Base-by-base conservation (phyloP, 1,284 basidiomycete genomes). In the Puccinia novopanici region DNA sequence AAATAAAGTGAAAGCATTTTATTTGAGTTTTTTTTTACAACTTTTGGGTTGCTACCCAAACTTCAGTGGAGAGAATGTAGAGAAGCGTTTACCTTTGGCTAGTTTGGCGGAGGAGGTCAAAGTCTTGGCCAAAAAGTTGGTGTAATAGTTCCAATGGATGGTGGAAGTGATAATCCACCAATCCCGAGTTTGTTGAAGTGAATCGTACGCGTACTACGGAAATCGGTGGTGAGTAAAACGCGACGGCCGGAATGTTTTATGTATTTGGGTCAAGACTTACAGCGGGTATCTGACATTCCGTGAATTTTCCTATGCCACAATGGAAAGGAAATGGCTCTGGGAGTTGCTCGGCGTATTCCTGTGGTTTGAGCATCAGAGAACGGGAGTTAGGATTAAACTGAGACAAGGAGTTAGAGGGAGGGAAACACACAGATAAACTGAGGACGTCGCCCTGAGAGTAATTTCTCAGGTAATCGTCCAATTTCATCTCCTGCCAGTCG, bases 361-460 rank as follows among this genome's bases (percentile, higher is more conserved):
- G 42, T 12, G 19, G 27, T 30, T 0, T n/a, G 61, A 48, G 42
- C 67, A 61, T 48, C 24, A 2, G 22, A 2, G 27, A 2, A n/a
- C n/a, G 37, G 48, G 48, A 34, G 34, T 37, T 54, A 30, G 45
- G 30, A 8, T 17, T 55, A 61, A 50, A 24, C 37, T 34, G 22
- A 1, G 30, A n/a, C n/a, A 45, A 3, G 24, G 34, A 52, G 45
- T 17, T 19, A 40, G 19, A 37, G 12, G n/a, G 24, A 3, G n/a
- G 54, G 9, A 42, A 12, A 37, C 79, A 17, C 37, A 81, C 79
- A 30, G 79, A 72, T 48, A 81, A 72, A 59, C 24, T 81, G 34
- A 81, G 71, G 48, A 19, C 30, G 37, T 75, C 59, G 54, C 79
- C 79, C 17, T 81, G 67, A n/a, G 79, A 71, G 42, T 81, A 81